These are phyloP conservation scores for Pseudonectria foliicola DNA, from an alignment of 2,329 filamentous ascomycete genomes.

Conservation along the genomic window DNA sequence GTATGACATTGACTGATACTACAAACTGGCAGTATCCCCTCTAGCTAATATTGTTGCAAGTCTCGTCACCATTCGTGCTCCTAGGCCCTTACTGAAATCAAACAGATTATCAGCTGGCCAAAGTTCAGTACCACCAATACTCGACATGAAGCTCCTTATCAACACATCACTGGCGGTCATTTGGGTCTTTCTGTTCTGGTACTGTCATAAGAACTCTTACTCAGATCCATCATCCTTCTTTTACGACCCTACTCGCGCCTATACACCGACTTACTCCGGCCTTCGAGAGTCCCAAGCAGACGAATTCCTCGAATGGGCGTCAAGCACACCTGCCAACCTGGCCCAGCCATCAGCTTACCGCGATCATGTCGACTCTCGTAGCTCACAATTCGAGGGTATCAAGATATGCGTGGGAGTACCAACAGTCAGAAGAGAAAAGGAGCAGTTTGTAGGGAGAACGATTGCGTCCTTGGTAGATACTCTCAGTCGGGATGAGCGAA, in stretches of 20 bases:
- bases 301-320: slow-evolving; percentile 9
- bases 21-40: too few relatives aligned
- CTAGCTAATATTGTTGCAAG: too few relatives aligned
- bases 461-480: slow-evolving; percentile 24
- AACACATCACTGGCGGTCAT: neutral
- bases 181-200: slow-evolving; percentile 17
- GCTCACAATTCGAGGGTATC: neutral
- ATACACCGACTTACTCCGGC: slow-evolving; percentile 16
- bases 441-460: slow-evolving; percentile 19
- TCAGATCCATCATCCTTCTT: slow-evolving; percentile 21
- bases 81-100: too few relatives aligned
- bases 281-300: slow-evolving; percentile 17
- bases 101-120: too few relatives aligned
- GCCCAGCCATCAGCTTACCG: slow-evolving; percentile 5
- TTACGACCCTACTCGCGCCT: slow-evolving; percentile 18
- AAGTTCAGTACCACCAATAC: too few relatives aligned
- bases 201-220: slow-evolving; percentile 14
- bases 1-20: too few relatives aligned
- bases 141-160: too few relatives aligned
- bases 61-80: too few relatives aligned
- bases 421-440: slow-evolving; percentile 17
- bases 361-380: neutral
- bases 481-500: slow-evolving; percentile 20
- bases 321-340: slow-evolving; percentile 2
- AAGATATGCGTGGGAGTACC: slow-evolving; percentile 24